phyloP scores from a whole-genome alignment of 441 rosid species.

The Brassica balearica region DNA sequence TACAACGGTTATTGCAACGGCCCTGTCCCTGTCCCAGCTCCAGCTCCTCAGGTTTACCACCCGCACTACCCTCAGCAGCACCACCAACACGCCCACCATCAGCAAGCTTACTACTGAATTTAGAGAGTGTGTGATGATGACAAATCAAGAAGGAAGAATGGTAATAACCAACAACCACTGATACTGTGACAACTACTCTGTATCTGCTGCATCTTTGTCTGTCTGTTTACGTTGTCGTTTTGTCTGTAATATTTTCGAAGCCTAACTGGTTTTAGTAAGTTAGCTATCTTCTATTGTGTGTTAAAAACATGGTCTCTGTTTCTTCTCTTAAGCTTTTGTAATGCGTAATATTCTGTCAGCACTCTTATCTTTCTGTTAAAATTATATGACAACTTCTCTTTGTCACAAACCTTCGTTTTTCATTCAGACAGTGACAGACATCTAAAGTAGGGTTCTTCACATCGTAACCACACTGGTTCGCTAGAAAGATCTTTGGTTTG shows the following conservation, averaged over 20 bases:
- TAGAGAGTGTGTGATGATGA: slow-evolving; percentile 76
- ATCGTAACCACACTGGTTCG: neutral
- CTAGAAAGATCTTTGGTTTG: neutral
- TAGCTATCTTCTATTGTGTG: slow-evolving; percentile 41
- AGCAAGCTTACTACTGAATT: slow-evolving; percentile 93
- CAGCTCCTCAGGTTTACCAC: slow-evolving; percentile 46
- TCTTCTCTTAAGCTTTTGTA: slow-evolving; percentile 26
- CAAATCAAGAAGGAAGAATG: slow-evolving; percentile 59
- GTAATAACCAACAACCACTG: slow-evolving; percentile 70
- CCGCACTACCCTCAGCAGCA: slow-evolving; percentile 41
- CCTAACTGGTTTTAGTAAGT: slow-evolving; percentile 37
- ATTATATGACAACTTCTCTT: slow-evolving; percentile 33
- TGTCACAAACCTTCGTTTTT: slow-evolving; percentile 13
- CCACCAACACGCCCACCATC: slow-evolving; percentile 53
- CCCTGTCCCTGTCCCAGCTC: slow-evolving; percentile 70
- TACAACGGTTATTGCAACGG: slow-evolving; percentile 79
- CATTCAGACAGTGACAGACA: neutral
- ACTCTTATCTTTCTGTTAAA: slow-evolving; percentile 27
- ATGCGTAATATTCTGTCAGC: slow-evolving; percentile 36
- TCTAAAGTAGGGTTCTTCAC: neutral
- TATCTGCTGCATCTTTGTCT: slow-evolving; percentile 34
- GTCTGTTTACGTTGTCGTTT: slow-evolving; percentile 36
- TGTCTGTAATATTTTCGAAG: slow-evolving; percentile 44
- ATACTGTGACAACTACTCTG: slow-evolving; percentile 64
- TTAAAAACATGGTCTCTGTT: slow-evolving; percentile 23